These are phyloP conservation scores for Wickerhamomyces pijperi DNA, from an alignment of 805 yeast genomes.

Conservation along the genomic window DNA sequence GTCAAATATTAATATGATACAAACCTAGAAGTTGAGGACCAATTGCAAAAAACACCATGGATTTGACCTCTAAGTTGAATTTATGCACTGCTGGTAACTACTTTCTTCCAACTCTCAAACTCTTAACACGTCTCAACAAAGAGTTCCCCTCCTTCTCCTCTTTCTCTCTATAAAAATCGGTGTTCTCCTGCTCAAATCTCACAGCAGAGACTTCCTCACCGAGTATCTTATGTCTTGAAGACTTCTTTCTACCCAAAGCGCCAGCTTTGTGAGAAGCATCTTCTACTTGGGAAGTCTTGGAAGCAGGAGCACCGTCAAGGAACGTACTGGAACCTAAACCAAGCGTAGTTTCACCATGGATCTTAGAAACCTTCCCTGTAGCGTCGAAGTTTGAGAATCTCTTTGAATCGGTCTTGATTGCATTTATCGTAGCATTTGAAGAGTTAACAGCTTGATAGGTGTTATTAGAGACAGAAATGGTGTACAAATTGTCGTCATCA, in stretches of 20 bases:
- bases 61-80: no score
- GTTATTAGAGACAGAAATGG: conserved; percentile 9
- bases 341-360: conserved; percentile 78
- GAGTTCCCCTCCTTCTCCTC: conserved; percentile 33
- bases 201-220: conserved; percentile 3
- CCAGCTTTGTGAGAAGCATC: conserved; percentile 22
- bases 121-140: conserved; percentile 75
- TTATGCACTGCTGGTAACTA: no score
- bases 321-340: conserved; percentile 92
- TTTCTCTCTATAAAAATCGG: conserved; percentile 4
- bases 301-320: conserved; percentile 92
- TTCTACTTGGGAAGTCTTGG: conserved; percentile 31
- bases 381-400: conserved; percentile 59
- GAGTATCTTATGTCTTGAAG: conserved; percentile 58
- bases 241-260: conserved; percentile 70
- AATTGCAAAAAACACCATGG: no score
- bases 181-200: conserved; percentile 16
- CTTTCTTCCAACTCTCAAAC: conserved; percentile 64
- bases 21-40: no score
- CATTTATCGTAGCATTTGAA: conserved; percentile 18
- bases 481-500: conserved; percentile 13
- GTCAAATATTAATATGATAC: no score
- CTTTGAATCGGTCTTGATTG: conserved; percentile 39
- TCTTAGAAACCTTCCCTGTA: conserved; percentile 50
- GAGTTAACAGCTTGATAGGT: conserved; percentile 4